These are phyloP conservation scores for Aspergillus bridgeri DNA, from an alignment of 495 filamentous ascomycete genomes.

Conservation along the genomic window DNA sequence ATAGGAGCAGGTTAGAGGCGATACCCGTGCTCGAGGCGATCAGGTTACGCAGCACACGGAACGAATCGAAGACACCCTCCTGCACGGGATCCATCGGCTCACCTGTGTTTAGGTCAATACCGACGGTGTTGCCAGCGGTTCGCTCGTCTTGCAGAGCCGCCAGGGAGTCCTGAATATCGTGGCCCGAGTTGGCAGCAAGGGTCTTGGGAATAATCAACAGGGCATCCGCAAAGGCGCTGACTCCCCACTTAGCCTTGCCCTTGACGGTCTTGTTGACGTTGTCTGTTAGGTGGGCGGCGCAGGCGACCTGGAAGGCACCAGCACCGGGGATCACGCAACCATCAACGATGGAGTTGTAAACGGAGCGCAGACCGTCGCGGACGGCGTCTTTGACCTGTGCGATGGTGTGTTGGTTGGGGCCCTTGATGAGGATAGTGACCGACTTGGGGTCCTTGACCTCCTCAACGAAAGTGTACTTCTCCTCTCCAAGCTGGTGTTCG, in stretches of 20 bases:
- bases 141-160: conserved; percentile 83
- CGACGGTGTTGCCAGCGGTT: conserved; percentile 77
- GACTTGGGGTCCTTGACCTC: conserved; percentile 99
- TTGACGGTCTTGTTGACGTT: conserved; percentile 82
- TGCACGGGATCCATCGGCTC: conserved; percentile 95
- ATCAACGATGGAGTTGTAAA: conserved; percentile 99
- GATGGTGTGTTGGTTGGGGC: conserved; percentile 94
- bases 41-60: conserved; percentile 88
- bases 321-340: conserved; percentile 90
- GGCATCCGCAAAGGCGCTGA: conserved; percentile 90
- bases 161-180: conserved; percentile 91
- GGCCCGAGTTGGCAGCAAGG: conserved; percentile 90
- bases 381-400: conserved; percentile 94
- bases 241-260: conserved; percentile 95
- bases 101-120: conserved; percentile 79
- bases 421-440: conserved; percentile 97
- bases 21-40: conserved; percentile 93
- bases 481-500: conserved; percentile 95
- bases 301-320: conserved; percentile 94
- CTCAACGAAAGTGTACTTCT: conserved; percentile 98
- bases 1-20: conserved; percentile 89
- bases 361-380: conserved; percentile 89
- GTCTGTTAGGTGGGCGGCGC: conserved; percentile 82
- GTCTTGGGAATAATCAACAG: conserved; percentile 95
- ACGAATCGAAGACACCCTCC: conserved; percentile 92